These are phyloP conservation scores for Corrigiola litoralis DNA, from an alignment of 179 eudicot species.

Conservation along the genomic window DNA sequence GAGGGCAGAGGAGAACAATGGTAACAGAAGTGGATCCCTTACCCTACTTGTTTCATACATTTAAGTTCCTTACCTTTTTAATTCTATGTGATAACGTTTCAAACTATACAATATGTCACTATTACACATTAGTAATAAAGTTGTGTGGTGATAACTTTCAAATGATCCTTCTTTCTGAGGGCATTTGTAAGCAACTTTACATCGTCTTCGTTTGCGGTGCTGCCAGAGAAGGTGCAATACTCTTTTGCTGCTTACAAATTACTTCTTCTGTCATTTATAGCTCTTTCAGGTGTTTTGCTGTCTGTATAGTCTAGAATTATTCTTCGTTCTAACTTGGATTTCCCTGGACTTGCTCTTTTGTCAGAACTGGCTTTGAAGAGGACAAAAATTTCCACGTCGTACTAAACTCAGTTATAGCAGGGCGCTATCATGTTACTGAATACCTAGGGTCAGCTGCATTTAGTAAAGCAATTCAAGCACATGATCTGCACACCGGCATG, in stretches of 20 bases:
- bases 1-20: no score
- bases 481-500: conserved; percentile 90
- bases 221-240: conserved; percentile 4
- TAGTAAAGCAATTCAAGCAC: conserved; percentile 99
- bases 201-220: neutral
- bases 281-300: neutral
- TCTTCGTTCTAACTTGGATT: conserved; percentile 16
- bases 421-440: conserved; percentile 89
- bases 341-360: conserved; percentile 14
- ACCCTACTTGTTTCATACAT: no score
- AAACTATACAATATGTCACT: neutral
- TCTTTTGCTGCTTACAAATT: neutral
- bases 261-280: neutral
- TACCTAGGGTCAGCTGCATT: conserved; percentile 98
- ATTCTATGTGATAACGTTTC: neutral
- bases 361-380: conserved; percentile 99
- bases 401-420: conserved; percentile 80
- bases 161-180: neutral
- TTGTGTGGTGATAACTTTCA: neutral
- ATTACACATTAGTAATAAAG: neutral
- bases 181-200: neutral
- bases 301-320: conserved; percentile 3
- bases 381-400: conserved; percentile 93
- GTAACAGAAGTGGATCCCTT: no score
- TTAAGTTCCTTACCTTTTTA: no score